phyloP scores from a whole-genome alignment of 257 asterid species.

The Mentha longifolia region DNA sequence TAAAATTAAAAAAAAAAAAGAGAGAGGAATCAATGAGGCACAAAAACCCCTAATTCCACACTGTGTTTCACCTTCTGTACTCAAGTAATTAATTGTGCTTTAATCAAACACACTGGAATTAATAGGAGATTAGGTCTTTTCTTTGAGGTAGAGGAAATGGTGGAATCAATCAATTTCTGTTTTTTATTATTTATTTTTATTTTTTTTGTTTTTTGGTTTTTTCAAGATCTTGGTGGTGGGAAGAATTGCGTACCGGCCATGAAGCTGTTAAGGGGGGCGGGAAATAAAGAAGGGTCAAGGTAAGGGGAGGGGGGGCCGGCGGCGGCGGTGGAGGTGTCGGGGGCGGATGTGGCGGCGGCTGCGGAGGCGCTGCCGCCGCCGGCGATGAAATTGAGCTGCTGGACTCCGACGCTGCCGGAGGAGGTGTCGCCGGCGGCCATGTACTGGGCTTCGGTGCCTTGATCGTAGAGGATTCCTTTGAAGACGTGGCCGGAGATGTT shows the following conservation, averaged over 20 bases:
- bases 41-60: neutral
- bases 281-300: constrained; percentile 65
- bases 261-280: constrained; percentile 77
- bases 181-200: neutral
- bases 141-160: neutral
- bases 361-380: constrained; percentile 53
- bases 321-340: constrained; percentile 35
- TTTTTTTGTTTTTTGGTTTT: neutral
- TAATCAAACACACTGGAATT: neutral
- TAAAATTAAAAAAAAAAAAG: neutral
- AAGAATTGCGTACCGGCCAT: constrained; percentile 98
- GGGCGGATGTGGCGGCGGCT: constrained; percentile 43
- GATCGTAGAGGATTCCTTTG: constrained; percentile 89
- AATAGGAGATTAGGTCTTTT: neutral
- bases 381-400: constrained; percentile 62
- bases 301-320: constrained; percentile 39
- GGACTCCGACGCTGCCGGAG: constrained; percentile 67
- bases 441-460: constrained; percentile 81
- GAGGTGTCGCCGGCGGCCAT: constrained; percentile 71
- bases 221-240: constrained; percentile 89
- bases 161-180: neutral
- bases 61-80: constrained; percentile 20
- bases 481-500: constrained; percentile 90
- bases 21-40: too few species aligned
- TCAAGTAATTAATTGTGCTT: neutral